Percentiles rank a stretch among this genome's conserved stretches.
These are phyloP conservation scores for Dactylonectria estremocensis DNA, from an alignment of 2,329 filamentous ascomycete genomes.

Conservation along the genomic window DNA sequence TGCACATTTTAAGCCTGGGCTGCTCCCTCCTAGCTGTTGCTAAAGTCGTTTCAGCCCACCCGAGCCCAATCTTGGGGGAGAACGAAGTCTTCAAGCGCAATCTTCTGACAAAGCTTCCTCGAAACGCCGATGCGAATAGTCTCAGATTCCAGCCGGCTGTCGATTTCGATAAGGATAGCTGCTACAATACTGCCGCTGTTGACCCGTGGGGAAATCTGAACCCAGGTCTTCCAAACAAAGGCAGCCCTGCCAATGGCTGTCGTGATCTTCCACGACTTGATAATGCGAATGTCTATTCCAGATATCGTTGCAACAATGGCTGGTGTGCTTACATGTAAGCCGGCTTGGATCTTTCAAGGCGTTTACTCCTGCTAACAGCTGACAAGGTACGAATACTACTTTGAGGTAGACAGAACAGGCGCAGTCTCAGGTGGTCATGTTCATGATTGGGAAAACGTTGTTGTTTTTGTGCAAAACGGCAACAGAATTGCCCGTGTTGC, in stretches of 20 bases:
- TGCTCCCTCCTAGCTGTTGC: no score
- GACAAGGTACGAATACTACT: conserved; percentile 54
- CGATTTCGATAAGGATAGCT: conserved; percentile 59
- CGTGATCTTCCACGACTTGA: conserved; percentile 50
- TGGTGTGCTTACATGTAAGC: conserved; percentile 51
- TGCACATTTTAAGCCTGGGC: no score
- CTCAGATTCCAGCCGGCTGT: conserved; percentile 55
- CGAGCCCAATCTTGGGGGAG: no score
- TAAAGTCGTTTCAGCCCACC: no score
- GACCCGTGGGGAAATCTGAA: conserved; percentile 53
- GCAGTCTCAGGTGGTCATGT: conserved; percentile 54
- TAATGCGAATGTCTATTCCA: conserved; percentile 52
- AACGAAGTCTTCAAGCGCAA: no score
- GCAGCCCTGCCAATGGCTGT: conserved; percentile 49
- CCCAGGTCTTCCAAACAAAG: conserved; percentile 45
- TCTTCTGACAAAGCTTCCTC: conserved; percentile 50
- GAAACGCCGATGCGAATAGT: conserved; percentile 52
- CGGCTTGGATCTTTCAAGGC: accelerated
- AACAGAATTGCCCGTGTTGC: conserved; percentile 48
- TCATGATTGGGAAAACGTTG: conserved; percentile 60
- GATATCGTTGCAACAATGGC: conserved; percentile 53
- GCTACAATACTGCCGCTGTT: conserved; percentile 65
- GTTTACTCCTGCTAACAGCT: neutral
- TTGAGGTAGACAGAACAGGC: conserved; percentile 61
- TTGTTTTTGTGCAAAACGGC: conserved; percentile 52